phyloP scores from a whole-genome alignment of 2,329 filamentous ascomycete genomes.

The Colletotrichum chlorophyti region DNA sequence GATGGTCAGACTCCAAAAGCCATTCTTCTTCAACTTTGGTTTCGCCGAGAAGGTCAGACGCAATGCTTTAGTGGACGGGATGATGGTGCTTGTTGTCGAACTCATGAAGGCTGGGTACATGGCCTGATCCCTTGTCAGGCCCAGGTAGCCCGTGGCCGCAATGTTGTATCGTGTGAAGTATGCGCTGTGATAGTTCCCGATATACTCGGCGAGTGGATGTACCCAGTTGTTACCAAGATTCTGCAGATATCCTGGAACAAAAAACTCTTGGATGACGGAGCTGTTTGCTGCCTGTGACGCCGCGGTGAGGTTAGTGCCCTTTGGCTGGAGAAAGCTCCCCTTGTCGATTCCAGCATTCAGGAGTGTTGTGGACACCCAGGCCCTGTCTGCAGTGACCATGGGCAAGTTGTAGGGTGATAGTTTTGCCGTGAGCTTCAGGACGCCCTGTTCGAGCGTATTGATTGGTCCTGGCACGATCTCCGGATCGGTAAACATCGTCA shows the following conservation, averaged over 20 bases:
- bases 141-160: constrained; percentile 15
- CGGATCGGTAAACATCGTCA: constrained; percentile 18
- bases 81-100: background rate
- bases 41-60: constrained; percentile 24
- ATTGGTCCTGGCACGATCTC: background rate
- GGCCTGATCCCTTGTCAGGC: constrained; percentile 19
- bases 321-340: constrained; percentile 3
- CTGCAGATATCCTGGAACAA: background rate
- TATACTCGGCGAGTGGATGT: background rate
- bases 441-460: constrained; percentile 8
- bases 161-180: constrained; percentile 6
- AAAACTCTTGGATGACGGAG: background rate
- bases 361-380: constrained; percentile 8
- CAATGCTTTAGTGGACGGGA: constrained; percentile 7
- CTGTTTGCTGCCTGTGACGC: constrained; percentile 14
- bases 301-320: constrained; percentile 17
- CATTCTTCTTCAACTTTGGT: constrained; percentile 4
- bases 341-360: constrained; percentile 13
- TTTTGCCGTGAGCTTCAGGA: constrained; percentile 10
- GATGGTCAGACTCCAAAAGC: constrained; percentile 37
- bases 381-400: background rate
- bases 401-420: constrained; percentile 16
- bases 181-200: constrained; percentile 8
- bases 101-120: constrained; percentile 20
- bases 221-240: constrained; percentile 16